Conservation (phyloP, 495 filamentous ascomycete genomes). For the Penicillium canariense region DNA sequence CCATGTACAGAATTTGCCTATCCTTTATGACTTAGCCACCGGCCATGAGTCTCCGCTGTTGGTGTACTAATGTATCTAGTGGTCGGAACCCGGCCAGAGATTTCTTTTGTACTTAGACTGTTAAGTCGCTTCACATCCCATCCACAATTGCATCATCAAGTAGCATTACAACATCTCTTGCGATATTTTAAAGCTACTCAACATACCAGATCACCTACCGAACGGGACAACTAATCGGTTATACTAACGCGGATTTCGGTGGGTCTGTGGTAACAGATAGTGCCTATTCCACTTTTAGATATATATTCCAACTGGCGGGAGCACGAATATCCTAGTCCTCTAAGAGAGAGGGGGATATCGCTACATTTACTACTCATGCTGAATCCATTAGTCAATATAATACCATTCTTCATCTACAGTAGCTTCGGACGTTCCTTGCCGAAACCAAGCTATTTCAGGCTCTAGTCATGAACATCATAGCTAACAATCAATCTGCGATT, state of each 20-base stretch:
- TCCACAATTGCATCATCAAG: constrained; percentile 10
- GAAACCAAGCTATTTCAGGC: constrained; percentile 13
- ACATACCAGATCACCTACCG: constrained; percentile 8
- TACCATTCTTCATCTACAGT: constrained; percentile 16
- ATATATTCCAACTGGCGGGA: constrained; percentile 14
- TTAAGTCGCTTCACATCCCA: constrained; percentile 15
- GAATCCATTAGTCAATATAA: too few relatives aligned
- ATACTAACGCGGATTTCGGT: constrained; percentile 9
- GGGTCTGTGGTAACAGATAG: constrained; percentile 12
- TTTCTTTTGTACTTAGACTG: too few relatives aligned
- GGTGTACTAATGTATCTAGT: too few relatives aligned
- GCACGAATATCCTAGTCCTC: constrained; percentile 13
- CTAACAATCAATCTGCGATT: constrained; percentile 19
- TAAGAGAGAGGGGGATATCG: constrained; percentile 17
- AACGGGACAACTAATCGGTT: too few relatives aligned
- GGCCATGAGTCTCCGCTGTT: too few relatives aligned
- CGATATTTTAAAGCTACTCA: constrained; percentile 10
- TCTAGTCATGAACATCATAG: constrained; percentile 17
- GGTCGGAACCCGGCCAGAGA: too few relatives aligned
- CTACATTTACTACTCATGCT: constrained; percentile 19
- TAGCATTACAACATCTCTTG: constrained; percentile 4
- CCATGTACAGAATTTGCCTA: too few relatives aligned
- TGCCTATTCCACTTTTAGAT: constrained; percentile 11
- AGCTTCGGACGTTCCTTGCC: constrained; percentile 14
- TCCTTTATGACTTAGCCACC: too few relatives aligned